Base-by-base conservation (phyloP, 2,329 filamentous ascomycete genomes). In the Didymella sp. region DNA sequence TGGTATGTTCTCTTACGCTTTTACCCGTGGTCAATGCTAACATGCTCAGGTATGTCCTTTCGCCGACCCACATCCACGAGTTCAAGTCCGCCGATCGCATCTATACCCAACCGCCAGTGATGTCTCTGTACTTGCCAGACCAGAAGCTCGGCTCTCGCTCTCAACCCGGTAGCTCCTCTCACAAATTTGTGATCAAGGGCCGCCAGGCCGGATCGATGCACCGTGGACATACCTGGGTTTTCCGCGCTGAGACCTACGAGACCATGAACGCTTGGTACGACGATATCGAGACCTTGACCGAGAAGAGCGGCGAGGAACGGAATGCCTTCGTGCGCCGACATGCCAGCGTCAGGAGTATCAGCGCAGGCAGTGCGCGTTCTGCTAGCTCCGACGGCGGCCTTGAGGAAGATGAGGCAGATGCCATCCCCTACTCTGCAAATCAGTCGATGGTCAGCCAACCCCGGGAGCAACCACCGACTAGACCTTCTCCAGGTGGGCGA, bases 221-320 rank as follows among this genome's bases (percentile, higher is more conserved):
- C 76, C 90, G 93, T 61, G 86, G 86, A 30, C 86, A 88, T 71
- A 85, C 85, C 35, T 89, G 86, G 86, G 85, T 88, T 9, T 88
- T 89, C 78, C 82, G 86, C 51, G 86, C 86, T 21, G 86, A 89
- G 71, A 84, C 84, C 2, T 82, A 96, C 76, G 94, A 98, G 67
- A 97, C 93, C 13, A 97, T 98, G 94, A 87, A 96, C 81, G 92
- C 92, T 42, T 99, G 95, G 87, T 98, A 92, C 74, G 89, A 95
- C 51, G 94, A 96, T 70, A 94, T 99, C 74, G 92, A 94, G 75
- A 87, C 85, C 38, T 81, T 99, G 60, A 97, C 91, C 5, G 92
- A 96, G 74, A 93, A 90, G 77, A 90, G 89, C 22, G 90, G 92
- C 25, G 91, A 96, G 75, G 93, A 96, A 72, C 89, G 93, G 37